Evolutionary conservation across 2,329 filamentous ascomycete species (phyloP).

Genomic region (Hymenotorrendiella dingleyae): DNA sequence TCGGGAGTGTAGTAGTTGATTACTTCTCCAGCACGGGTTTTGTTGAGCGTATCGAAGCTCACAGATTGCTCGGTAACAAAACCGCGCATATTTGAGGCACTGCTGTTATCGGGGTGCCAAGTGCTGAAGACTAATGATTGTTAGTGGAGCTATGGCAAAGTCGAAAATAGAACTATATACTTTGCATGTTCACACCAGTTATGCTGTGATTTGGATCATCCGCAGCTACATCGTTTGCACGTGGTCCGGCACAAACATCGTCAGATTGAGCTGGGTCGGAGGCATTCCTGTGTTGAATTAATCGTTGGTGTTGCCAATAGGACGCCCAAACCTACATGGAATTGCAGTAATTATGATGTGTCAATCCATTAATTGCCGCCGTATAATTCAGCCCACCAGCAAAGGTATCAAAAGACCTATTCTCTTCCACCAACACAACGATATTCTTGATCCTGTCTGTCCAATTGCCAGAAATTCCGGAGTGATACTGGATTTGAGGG

Average conservation of each 20-base stretch:
- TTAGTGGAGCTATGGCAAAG: background rate
- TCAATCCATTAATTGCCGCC: slow-evolving; percentile 32
- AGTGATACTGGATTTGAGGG: slow-evolving; percentile 9
- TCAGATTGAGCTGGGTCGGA: slow-evolving; percentile 22
- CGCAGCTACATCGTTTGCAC: slow-evolving; percentile 34
- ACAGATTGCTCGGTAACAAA: slow-evolving; percentile 38
- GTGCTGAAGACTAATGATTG: slow-evolving; percentile 30
- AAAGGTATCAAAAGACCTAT: slow-evolving; percentile 35
- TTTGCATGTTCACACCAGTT: slow-evolving; percentile 36
- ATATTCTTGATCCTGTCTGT: slow-evolving; percentile 41
- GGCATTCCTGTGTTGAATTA: slow-evolving; percentile 20
- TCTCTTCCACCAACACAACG: slow-evolving; percentile 40
- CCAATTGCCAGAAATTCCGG: slow-evolving; percentile 18
- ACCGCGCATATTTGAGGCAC: slow-evolving; percentile 32
- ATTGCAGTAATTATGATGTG: slow-evolving; percentile 35
- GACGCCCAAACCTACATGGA: slow-evolving; percentile 28
- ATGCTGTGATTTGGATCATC: slow-evolving; percentile 41
- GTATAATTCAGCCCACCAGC: slow-evolving; percentile 36
- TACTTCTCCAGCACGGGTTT: slow-evolving; percentile 35
- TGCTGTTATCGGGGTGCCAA: slow-evolving; percentile 29
- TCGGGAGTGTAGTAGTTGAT: slow-evolving; percentile 39
- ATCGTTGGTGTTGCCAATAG: background rate
- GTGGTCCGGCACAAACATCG: slow-evolving; percentile 33
- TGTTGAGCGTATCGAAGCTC: slow-evolving; percentile 32
- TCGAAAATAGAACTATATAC: slow-evolving; percentile 13